These are phyloP conservation scores for Botrytis sinoallii DNA, from an alignment of 2,329 filamentous ascomycete genomes.

Conservation along the genomic window DNA sequence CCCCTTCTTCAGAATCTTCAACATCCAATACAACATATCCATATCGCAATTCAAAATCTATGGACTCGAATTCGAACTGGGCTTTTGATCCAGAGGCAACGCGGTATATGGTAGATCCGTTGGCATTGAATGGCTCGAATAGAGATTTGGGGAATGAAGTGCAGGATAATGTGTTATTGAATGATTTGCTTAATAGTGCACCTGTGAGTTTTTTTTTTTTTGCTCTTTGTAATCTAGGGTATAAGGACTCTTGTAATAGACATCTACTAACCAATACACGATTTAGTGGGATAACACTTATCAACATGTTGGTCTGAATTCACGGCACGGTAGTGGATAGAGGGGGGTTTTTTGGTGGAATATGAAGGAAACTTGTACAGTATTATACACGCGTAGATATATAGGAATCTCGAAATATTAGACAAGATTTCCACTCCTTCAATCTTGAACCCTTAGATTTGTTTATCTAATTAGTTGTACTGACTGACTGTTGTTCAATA, in stretches of 20 bases:
- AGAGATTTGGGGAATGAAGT: not conserved
- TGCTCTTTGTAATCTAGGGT: not conserved
- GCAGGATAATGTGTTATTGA: not conserved
- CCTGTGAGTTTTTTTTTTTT: not conserved
- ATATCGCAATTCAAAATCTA: not conserved
- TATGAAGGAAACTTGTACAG: not conserved
- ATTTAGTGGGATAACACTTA: not conserved
- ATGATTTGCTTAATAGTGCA: not conserved
- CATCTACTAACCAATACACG: not conserved
- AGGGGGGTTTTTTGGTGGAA: not conserved
- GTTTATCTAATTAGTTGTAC: too few species aligned
- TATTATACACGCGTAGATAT: not conserved
- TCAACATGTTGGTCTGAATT: not conserved
- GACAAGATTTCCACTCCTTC: not conserved
- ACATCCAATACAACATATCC: conserved; percentile 6
- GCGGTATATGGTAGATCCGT: not conserved
- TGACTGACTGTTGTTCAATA: too few species aligned
- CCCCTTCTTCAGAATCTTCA: conserved; percentile 20
- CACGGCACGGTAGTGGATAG: not conserved
- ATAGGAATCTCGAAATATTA: not conserved
- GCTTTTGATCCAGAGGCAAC: not conserved
- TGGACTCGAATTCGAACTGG: not conserved
- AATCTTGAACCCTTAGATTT: too few species aligned
- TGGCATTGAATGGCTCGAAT: not conserved
- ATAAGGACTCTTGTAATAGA: not conserved